phyloP scores from a whole-genome alignment of 768 basidiomycete genomes.

The Phylloporus sp. region DNA sequence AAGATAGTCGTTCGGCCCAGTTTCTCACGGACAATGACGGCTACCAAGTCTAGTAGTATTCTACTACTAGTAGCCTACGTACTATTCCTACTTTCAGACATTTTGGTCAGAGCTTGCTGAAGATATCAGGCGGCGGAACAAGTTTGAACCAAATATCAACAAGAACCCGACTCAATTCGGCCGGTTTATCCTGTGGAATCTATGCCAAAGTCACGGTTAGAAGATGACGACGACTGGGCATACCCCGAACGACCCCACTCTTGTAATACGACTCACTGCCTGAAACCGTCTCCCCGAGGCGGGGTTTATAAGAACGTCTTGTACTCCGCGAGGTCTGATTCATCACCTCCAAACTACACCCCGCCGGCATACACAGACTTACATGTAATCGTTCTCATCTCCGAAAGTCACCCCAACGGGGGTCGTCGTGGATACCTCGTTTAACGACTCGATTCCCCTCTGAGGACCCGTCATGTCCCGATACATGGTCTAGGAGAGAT shows the following conservation, averaged over 20 bases:
- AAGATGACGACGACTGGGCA: background rate
- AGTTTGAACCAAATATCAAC: conserved; percentile 20
- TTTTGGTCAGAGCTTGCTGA: conserved; percentile 16
- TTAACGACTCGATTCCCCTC: conserved; percentile 46
- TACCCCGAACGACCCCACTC: conserved; percentile 18
- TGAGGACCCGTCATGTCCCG: conserved; percentile 49
- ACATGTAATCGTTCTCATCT: conserved; percentile 50
- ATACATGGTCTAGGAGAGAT: conserved; percentile 53
- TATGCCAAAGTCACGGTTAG: too few species aligned
- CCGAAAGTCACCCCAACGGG: conserved; percentile 56
- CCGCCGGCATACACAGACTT: conserved; percentile 8
- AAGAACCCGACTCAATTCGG: conserved; percentile 22
- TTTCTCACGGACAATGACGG: too few species aligned
- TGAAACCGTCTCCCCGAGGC: conserved; percentile 22
- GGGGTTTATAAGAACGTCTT: too few species aligned
- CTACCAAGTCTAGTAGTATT: too few species aligned
- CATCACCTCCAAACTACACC: background rate
- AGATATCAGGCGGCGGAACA: too few species aligned
- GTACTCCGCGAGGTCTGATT: conserved; percentile 24
- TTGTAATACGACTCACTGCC: conserved; percentile 21
- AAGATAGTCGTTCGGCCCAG: too few species aligned
- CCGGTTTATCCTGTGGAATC: conserved; percentile 28
- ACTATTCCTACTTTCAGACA: too few species aligned
- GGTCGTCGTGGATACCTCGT: conserved; percentile 33
- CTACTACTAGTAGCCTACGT: too few species aligned